Evolutionary conservation across 1,139 yeast species (phyloP).

Genomic region (Yamadazyma membranifaciens): DNA sequence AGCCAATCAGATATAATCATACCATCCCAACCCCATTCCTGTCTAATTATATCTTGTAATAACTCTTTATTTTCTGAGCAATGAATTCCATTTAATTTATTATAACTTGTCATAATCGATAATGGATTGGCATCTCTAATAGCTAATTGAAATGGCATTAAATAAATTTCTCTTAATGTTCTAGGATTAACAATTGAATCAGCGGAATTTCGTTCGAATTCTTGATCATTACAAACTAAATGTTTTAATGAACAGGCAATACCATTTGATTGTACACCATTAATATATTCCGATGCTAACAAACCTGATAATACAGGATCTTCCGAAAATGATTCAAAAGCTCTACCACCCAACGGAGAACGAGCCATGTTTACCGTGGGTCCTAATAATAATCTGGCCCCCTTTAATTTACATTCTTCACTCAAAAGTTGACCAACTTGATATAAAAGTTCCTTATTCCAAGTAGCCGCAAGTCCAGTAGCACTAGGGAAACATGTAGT

Average conservation of each 20-base stretch:
- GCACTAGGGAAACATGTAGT: conserved; percentile 32
- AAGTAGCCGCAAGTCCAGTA: conserved; percentile 39
- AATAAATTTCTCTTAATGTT: conserved; percentile 59
- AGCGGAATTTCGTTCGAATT: conserved; percentile 50
- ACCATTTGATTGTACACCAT: conserved; percentile 25
- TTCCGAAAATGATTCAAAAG: conserved; percentile 28
- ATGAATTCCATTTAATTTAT: conserved; percentile 58
- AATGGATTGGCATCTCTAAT: conserved; percentile 49
- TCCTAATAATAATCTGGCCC: conserved; percentile 27
- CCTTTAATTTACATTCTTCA: conserved; percentile 24
- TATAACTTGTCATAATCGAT: conserved; percentile 59
- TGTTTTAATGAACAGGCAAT: conserved; percentile 59
- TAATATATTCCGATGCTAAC: conserved; percentile 21
- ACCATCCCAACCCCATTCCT: conserved; percentile 61
- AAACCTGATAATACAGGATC: conserved; percentile 28
- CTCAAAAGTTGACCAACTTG: conserved; percentile 28
- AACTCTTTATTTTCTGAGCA: conserved; percentile 46
- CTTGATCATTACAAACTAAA: conserved; percentile 60
- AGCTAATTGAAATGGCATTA: conserved; percentile 62
- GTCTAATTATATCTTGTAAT: conserved; percentile 44
- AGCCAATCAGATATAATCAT: conserved; percentile 62
- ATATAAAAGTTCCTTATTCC: conserved; percentile 21
- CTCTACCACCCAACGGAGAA: conserved; percentile 30
- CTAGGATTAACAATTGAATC: conserved; percentile 52
- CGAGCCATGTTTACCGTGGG: conserved; percentile 28